Percentiles rank a stretch among this genome's conserved stretches.
Evolutionary conservation across 2,329 filamentous ascomycete species (phyloP).

Genomic region (Beauveria brongniartii): DNA sequence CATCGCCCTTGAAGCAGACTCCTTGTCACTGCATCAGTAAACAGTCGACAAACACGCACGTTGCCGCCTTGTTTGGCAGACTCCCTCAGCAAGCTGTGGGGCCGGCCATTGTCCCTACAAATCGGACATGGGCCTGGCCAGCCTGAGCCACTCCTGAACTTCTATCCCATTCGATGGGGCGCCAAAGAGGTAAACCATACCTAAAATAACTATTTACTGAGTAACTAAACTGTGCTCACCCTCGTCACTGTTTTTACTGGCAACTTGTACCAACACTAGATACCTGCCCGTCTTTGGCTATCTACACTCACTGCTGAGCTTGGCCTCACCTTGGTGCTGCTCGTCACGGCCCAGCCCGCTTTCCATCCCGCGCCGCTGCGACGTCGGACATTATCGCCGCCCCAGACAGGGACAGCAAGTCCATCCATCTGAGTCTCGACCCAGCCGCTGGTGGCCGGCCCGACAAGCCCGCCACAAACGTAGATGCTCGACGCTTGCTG

Average conservation of each 20-base stretch:
- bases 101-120: conserved; percentile 2
- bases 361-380: neutral
- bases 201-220: too few relatives aligned
- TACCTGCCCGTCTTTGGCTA: too few relatives aligned
- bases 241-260: neutral
- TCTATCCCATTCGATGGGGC: conserved; percentile 8
- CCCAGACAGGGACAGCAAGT: neutral
- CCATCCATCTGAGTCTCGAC: neutral
- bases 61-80: neutral
- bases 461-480: neutral
- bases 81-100: neutral
- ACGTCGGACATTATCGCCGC: neutral
- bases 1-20: too few relatives aligned
- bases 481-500: neutral
- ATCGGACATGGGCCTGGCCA: neutral
- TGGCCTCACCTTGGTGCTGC: neutral
- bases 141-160: neutral
- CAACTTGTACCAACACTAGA: too few relatives aligned
- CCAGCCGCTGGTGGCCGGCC: neutral
- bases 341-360: neutral
- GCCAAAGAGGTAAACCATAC: neutral
- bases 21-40: too few relatives aligned
- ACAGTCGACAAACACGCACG: too few relatives aligned
- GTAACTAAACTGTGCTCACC: neutral
- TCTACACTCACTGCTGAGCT: neutral